Base-by-base conservation (phyloP, 345 rosid species). In the Durio zibethinus region DNA sequence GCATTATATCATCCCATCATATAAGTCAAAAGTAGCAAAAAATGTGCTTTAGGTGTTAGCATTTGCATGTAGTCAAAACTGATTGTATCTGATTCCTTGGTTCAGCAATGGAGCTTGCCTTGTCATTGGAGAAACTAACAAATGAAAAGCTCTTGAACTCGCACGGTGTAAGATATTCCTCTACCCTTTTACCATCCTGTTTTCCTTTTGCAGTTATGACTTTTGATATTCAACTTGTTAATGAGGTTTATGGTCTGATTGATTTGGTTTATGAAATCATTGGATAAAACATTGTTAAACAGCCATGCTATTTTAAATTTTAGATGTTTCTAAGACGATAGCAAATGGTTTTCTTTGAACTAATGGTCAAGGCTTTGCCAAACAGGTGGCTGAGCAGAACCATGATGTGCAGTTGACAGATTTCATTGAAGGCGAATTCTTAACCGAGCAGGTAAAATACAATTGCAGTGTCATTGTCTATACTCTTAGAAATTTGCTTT, bases 91-190 rank as follows among this genome's bases (percentile, higher is more conserved):
- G 23, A 53, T 57, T 73, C 69, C 14, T 47, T 83, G 71, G 38
- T 70, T 36, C 87, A 93, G 99, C 99, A 2, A 96, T 96, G 98
- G 99, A 96, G 88, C 86, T 96, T 53, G 88, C 97, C 0, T 63
- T 96, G 63, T 91, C 98, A 31, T 72, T 96, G 83, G 99, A 96
- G 90, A 96, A 93, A 88, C 87, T 96, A 66, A 87, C 87, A 15
- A 96, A 92, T 79, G 94, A 87, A 77, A 96, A 92, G 86, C 92
- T 96, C 25, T 74, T 93, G 75, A 84, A 82, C 80, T 79, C 93
- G 83, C 97, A 95, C 80, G 74, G 60, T 61, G 98, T 91, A 88
- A 85, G 56, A 25, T 21, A 35, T 63, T 6, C 7, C 36, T 5
- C 1, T 15, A 45, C 35, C 8, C 7, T n/a, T 18, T 50, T 33